phyloP scores from a whole-genome alignment of 768 basidiomycete genomes.

The Lactarius quietus region DNA sequence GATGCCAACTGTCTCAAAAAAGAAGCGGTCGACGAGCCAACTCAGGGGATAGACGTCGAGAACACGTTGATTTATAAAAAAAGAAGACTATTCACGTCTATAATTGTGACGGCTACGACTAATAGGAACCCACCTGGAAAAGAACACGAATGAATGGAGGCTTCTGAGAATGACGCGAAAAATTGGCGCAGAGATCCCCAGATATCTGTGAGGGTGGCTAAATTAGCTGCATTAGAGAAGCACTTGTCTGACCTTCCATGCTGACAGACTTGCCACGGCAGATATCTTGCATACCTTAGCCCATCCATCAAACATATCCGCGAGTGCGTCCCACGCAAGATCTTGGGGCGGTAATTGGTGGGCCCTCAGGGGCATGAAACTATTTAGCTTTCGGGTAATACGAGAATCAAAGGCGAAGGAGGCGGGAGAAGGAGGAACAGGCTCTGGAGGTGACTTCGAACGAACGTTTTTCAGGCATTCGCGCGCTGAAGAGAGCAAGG shows the following conservation, averaged over 20 bases:
- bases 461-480: constrained; percentile 42
- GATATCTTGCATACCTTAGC: constrained; percentile 50
- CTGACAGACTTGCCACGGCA: constrained; percentile 41
- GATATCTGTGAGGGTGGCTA: constrained; percentile 37
- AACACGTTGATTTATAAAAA: constrained; percentile 9
- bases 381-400: constrained; percentile 62
- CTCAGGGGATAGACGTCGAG: constrained; percentile 46
- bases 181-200: constrained; percentile 51
- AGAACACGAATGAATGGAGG: constrained; percentile 61
- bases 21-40: constrained; percentile 55
- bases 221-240: neutral
- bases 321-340: constrained; percentile 50
- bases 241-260: constrained; percentile 55
- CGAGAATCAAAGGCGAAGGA: constrained; percentile 59
- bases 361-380: constrained; percentile 64
- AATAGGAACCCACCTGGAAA: constrained; percentile 47
- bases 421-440: constrained; percentile 44
- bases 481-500: constrained; percentile 40
- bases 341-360: constrained; percentile 48
- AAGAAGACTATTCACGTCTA: constrained; percentile 11
- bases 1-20: constrained; percentile 45
- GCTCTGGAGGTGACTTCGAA: constrained; percentile 36
- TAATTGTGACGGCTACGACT: constrained; percentile 17
- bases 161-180: constrained; percentile 38
- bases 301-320: constrained; percentile 51